Evolutionary conservation across 495 filamentous ascomycete genomes (phyloP).

Genomic region (Trichoderma erinaceum): DNA sequence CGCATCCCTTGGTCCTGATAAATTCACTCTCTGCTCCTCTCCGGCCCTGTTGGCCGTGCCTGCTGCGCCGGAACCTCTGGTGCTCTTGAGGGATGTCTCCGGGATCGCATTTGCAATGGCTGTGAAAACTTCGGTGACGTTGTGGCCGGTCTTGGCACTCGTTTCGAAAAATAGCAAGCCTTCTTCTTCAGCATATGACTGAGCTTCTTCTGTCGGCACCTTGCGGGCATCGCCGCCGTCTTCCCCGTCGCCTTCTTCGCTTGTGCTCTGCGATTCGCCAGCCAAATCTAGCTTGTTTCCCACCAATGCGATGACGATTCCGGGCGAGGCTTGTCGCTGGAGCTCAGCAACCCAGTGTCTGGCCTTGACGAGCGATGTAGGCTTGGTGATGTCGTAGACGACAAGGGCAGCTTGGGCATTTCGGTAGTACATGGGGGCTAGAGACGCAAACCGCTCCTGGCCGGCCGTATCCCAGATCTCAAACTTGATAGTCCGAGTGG

Average conservation of each 20-base stretch:
- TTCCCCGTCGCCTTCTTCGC: constrained; percentile 40
- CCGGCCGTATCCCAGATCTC: constrained; percentile 99
- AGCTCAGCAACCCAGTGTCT: constrained; percentile 99
- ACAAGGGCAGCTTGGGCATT: constrained; percentile 98
- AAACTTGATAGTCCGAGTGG: constrained; percentile 95
- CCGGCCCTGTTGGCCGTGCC: constrained; percentile 45
- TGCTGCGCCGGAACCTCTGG: constrained; percentile 59
- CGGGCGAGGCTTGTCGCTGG: constrained; percentile 93
- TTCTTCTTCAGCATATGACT: constrained; percentile 90
- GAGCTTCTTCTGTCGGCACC: constrained; percentile 81
- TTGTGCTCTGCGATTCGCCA: constrained; percentile 44
- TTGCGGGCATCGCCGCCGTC: constrained; percentile 79
- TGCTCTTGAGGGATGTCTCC: constrained; percentile 87
- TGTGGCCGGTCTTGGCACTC: constrained; percentile 89
- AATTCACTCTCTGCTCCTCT: constrained; percentile 65
- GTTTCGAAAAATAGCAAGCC: constrained; percentile 94
- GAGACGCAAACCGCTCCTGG: constrained; percentile 93
- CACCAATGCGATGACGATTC: constrained; percentile 95
- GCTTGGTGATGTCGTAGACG: constrained; percentile 97
- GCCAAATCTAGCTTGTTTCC: constrained; percentile 95
- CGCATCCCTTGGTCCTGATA: constrained; percentile 52
- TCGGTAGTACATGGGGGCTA: constrained; percentile 99
- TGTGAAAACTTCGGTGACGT: constrained; percentile 93
- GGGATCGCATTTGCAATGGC: constrained; percentile 98
- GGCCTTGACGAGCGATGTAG: constrained; percentile 89